These are phyloP conservation scores for Fomitopsis pulvina DNA, from an alignment of 768 basidiomycete species.

Conservation along the genomic window DNA sequence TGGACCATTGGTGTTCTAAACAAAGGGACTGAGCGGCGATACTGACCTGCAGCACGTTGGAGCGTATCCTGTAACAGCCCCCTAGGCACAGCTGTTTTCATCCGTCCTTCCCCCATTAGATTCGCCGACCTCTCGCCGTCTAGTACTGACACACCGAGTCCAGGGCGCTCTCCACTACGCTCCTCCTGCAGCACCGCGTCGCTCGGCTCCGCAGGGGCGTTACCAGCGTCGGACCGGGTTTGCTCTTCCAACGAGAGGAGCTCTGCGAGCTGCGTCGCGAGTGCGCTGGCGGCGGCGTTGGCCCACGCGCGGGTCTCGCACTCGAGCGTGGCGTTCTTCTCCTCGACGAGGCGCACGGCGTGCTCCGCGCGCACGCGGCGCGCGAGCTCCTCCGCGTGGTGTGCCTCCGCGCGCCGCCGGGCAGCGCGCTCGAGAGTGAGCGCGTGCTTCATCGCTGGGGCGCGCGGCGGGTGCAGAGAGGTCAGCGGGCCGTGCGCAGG, in stretches of 20 bases:
- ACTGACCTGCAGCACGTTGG: constrained; percentile 6
- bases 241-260: not conserved
- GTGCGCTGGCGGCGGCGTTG: constrained; percentile 11
- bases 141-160: too few relatives aligned
- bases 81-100: not conserved
- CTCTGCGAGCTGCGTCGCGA: constrained; percentile 10
- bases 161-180: too few relatives aligned
- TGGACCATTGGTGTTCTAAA: too few relatives aligned
- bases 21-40: too few relatives aligned
- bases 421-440: constrained; percentile 25
- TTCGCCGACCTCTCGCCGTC: not conserved
- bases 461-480: not conserved
- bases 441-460: constrained; percentile 28
- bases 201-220: not conserved
- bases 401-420: constrained; percentile 28
- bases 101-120: not conserved
- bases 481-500: not conserved
- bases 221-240: not conserved
- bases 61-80: not conserved
- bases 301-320: constrained; percentile 12
- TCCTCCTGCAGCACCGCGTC: not conserved
- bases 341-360: constrained; percentile 11
- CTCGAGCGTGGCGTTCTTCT: constrained; percentile 11
- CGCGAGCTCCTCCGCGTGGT: constrained; percentile 24
- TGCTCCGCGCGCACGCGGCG: constrained; percentile 27